Conservation (phyloP, 371 early-diverging fungal genomes). For the Blakeslea trispora region DNA sequence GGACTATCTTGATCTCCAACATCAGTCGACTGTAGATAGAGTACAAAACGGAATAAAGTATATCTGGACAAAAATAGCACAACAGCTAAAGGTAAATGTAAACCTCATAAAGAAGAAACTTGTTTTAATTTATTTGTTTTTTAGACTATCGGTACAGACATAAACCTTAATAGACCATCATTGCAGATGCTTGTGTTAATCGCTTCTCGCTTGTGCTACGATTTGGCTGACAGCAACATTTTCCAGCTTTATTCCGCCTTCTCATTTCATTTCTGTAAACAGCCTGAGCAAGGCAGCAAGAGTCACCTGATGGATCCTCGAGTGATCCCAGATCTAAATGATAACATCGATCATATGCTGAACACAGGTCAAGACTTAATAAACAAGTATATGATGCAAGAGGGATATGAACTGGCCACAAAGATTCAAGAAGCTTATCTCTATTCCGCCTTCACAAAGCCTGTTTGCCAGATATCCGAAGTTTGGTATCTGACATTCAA, state of each 20-base stretch:
- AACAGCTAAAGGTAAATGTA: conserved; percentile 37
- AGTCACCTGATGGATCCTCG: conserved; percentile 17
- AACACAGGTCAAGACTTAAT: conserved; percentile 35
- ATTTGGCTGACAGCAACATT: conserved; percentile 45
- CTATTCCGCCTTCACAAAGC: neutral
- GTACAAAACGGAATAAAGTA: conserved; percentile 27
- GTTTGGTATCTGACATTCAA: conserved; percentile 25
- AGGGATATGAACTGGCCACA: conserved; percentile 29
- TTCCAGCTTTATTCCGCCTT: conserved; percentile 42
- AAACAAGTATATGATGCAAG: conserved; percentile 39
- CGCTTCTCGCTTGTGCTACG: conserved; percentile 54
- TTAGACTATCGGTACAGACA: conserved; percentile 8
- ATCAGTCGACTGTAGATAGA: conserved; percentile 20
- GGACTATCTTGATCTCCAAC: conserved; percentile 34
- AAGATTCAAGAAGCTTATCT: conserved; percentile 30
- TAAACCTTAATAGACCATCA: conserved; percentile 6
- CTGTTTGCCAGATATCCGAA: conserved; percentile 20
- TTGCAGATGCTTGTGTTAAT: conserved; percentile 26
- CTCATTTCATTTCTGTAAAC: conserved; percentile 35
- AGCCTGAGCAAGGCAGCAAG: conserved; percentile 3
- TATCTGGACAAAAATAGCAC: conserved; percentile 41
- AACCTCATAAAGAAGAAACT: neutral
- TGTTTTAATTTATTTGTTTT: neutral
- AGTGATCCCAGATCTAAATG: conserved; percentile 28
- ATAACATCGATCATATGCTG: conserved; percentile 28